Conservation (phyloP, 2,329 filamentous ascomycete genomes). For the Aspergillus felis region DNA sequence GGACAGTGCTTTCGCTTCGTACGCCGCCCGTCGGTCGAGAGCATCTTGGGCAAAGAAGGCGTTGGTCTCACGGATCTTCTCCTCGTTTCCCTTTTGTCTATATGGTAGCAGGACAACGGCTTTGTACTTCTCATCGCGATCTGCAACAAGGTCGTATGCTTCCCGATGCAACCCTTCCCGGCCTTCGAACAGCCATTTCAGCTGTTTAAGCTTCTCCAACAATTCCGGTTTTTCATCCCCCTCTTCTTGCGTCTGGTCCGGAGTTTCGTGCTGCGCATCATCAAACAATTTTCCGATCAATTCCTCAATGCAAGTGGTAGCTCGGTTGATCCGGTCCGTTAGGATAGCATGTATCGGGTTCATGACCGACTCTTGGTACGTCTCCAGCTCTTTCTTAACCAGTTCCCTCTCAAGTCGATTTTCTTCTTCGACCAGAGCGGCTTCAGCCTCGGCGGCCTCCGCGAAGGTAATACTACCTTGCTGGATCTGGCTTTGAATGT, state of each 20-base stretch:
- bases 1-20: constrained; percentile 66
- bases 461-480: constrained; percentile 76
- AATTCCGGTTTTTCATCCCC: constrained; percentile 93
- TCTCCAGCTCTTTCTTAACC: constrained; percentile 75
- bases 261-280: constrained; percentile 63
- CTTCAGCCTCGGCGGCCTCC: constrained; percentile 77
- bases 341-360: constrained; percentile 77
- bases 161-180: constrained; percentile 83
- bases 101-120: constrained; percentile 82
- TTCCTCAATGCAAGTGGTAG: constrained; percentile 73
- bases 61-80: constrained; percentile 74
- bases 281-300: constrained; percentile 69
- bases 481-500: constrained; percentile 74
- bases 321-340: constrained; percentile 67
- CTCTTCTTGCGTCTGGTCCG: constrained; percentile 87
- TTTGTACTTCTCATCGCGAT: constrained; percentile 82
- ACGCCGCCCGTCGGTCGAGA: constrained; percentile 65
- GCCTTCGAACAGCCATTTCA: constrained; percentile 96
- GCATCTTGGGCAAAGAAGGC: constrained; percentile 80
- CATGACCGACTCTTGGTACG: constrained; percentile 79
- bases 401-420: constrained; percentile 66
- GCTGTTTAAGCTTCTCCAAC: constrained; percentile 84
- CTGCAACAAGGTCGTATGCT: constrained; percentile 77
- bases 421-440: constrained; percentile 68
- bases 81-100: constrained; percentile 64